Conservation (phyloP, 2,329 filamentous ascomycete species). For the Madurella fahalii region DNA sequence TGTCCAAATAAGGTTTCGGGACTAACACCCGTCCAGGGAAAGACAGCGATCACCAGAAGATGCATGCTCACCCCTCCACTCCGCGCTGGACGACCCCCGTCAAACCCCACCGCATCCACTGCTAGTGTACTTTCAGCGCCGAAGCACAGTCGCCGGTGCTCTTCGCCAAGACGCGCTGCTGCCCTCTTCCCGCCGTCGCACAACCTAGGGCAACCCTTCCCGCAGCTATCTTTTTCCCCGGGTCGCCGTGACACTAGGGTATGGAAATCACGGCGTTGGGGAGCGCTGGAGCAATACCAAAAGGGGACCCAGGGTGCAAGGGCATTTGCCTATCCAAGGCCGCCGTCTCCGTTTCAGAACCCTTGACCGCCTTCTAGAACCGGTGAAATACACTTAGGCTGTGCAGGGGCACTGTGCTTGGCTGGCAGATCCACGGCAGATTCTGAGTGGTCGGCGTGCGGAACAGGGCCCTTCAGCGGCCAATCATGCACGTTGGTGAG, state of each 20-base stretch:
- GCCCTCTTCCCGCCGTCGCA: slow-evolving; percentile 9
- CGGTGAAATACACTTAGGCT: neutral
- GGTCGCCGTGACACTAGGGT: too few relatives aligned
- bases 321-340: too few relatives aligned
- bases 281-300: neutral
- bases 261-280: too few relatives aligned
- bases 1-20: slow-evolving; percentile 27
- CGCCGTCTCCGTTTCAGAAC: too few relatives aligned
- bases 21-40: slow-evolving; percentile 17
- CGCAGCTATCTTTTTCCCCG: too few relatives aligned
- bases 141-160: too few relatives aligned
- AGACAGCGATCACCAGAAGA: slow-evolving; percentile 13
- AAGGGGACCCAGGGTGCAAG: too few relatives aligned
- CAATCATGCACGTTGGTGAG: neutral
- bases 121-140: neutral
- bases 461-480: neutral
- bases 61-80: slow-evolving; percentile 6
- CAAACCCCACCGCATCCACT: neutral
- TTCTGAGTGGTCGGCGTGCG: neutral
- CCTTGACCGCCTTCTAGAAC: neutral
- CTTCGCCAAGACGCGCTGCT: slow-evolving; percentile 13
- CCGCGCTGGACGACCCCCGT: neutral
- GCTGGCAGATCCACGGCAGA: neutral
- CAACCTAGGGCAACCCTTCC: slow-evolving; percentile 5
- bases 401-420: neutral